These are phyloP conservation scores for Alternaria novae-zelandiae DNA, from an alignment of 2,329 filamentous ascomycete species.

Conservation along the genomic window DNA sequence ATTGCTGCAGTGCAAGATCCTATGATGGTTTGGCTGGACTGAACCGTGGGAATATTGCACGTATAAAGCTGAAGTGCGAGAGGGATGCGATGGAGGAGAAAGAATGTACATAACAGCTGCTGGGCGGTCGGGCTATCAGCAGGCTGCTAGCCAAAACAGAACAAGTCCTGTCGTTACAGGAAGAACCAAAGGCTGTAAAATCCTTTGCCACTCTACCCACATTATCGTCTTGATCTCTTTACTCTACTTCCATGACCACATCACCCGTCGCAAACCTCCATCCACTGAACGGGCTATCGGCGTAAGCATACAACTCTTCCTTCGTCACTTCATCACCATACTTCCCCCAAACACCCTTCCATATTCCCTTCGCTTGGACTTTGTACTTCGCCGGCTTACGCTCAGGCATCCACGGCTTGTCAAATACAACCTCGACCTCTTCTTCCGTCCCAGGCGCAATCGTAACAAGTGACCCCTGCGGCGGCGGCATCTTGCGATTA, in stretches of 20 bases:
- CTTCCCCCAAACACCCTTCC: conserved; percentile 47
- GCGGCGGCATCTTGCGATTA: conserved; percentile 47
- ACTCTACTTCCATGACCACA: conserved; percentile 25
- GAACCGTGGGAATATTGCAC: neutral
- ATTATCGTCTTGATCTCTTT: neutral
- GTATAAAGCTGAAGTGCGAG: neutral
- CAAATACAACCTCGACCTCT: conserved; percentile 45
- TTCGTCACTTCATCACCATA: conserved; percentile 28
- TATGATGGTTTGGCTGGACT: neutral
- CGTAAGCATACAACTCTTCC: conserved; percentile 35
- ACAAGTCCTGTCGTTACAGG: neutral
- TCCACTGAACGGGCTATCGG: conserved; percentile 32
- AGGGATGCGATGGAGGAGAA: neutral
- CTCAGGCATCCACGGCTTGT: conserved; percentile 47
- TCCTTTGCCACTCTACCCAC: neutral
- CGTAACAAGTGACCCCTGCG: conserved; percentile 44
- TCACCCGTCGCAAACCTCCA: conserved; percentile 34
- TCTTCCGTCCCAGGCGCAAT: conserved; percentile 43
- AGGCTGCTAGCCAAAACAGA: neutral
- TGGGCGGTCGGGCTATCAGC: neutral
- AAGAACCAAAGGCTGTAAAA: neutral
- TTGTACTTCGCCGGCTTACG: conserved; percentile 46
- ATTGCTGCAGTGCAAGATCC: conserved; percentile 1
- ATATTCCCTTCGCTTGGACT: conserved; percentile 42
- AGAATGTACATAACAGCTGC: neutral